Base-by-base conservation (phyloP, 1,284 basidiomycete genomes). In the Athelia psychrophila region DNA sequence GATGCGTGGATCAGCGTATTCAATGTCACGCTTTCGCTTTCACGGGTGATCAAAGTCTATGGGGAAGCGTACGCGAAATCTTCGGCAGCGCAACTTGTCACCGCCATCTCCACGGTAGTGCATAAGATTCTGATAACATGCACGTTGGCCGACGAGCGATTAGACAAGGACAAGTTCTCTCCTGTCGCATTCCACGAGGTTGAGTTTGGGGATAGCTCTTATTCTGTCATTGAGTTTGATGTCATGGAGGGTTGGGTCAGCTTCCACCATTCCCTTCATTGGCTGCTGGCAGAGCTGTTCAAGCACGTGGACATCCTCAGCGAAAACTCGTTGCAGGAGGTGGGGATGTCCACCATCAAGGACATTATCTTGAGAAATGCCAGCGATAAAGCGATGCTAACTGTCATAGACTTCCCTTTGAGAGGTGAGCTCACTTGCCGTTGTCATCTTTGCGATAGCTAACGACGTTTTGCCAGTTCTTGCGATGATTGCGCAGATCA, bases 1-100 rank as follows among this genome's bases (percentile, higher is more conserved):
- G 95, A 98, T 59, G 85, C 88, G 25, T 97, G 94, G 93, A 91
- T 95, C 56, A 91, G 86, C 61, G 90, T 95, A 9, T 97, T 97
- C 72, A 93, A 94, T 60, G 86, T 95, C 25, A 93, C 93, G 5
- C 81, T 95, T 6, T 94, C 93, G 23, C 73, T 98, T 15, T 88
- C 91, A 2, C 84, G 93, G 42, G 83, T 94, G 38, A 91, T 93
- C 70, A 91, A 93, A 63, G 88, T 89, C 3, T 91, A 93, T 56
- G 94, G 93, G 8, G 89, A 92, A 60, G 87, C 89, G 0, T 94
- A 86, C 64, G 70, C 79, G 27, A 75, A 77, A 51, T 80, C 82
- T 9, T 77, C 69, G 0, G 72, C 81, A 0, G 71, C 76, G 0
- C 80, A 88, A 59, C 78, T 96, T 20, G 74, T 88, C 20, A 67